Conservation (phyloP, 805 yeast species). For the Candida orba region DNA sequence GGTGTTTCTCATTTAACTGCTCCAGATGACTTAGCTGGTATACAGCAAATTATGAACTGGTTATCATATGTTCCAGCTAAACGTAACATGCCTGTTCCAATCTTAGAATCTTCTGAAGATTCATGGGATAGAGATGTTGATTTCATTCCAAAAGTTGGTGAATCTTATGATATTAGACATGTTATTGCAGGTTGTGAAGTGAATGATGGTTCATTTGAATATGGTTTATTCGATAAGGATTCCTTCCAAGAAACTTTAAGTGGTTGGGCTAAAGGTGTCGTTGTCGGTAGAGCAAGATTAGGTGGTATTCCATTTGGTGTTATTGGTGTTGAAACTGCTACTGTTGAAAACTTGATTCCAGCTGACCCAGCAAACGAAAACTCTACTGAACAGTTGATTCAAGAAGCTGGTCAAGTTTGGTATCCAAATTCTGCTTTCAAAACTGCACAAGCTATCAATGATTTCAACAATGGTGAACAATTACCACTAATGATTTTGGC, state of each 20-base stretch:
- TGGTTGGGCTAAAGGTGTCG: slow-evolving; percentile 99
- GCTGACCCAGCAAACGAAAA: slow-evolving; percentile 99
- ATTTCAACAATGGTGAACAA: slow-evolving; percentile 97
- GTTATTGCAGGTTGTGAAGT: slow-evolving; percentile 77
- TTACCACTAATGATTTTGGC: slow-evolving; percentile 96
- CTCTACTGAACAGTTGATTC: slow-evolving; percentile 78
- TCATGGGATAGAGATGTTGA: slow-evolving; percentile 92
- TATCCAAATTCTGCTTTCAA: slow-evolving; percentile 98
- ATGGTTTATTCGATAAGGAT: slow-evolving; percentile 85
- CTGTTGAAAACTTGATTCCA: slow-evolving; percentile 83
- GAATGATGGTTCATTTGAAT: slow-evolving; percentile 66
- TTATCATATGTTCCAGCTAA: slow-evolving; percentile 88
- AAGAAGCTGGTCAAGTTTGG: slow-evolving; percentile 99
- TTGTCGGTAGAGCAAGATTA: slow-evolving; percentile 95
- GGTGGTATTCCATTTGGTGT: slow-evolving; percentile 99
- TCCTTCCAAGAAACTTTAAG: slow-evolving; percentile 94
- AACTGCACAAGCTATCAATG: slow-evolving; percentile 97
- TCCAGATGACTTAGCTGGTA: slow-evolving; percentile 94
- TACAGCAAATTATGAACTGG: slow-evolving; percentile 91
- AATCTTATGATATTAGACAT: slow-evolving; percentile 88
- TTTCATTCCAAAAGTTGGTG: slow-evolving; percentile 63
- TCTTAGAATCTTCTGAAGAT: slow-evolving; percentile 65
- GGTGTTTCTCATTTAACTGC: slow-evolving; percentile 99
- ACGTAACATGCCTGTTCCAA: slow-evolving; percentile 86
- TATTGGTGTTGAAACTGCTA: slow-evolving; percentile 89